phyloP scores from a whole-genome alignment of 352 stramenopile species.

The Chrysophaeum taylorii region DNA sequence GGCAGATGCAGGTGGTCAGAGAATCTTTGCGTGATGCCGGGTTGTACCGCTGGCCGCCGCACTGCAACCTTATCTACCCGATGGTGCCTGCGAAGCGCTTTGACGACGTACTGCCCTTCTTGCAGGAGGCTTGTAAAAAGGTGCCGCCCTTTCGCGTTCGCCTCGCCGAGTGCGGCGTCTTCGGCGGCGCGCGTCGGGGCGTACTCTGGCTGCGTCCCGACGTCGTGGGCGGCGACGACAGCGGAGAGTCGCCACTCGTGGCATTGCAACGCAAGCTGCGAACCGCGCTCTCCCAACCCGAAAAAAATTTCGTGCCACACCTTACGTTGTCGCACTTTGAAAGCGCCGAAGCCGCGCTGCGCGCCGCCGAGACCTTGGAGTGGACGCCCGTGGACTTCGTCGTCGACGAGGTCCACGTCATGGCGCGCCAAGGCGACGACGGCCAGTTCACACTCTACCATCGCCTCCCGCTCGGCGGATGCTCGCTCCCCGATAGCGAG shows the following conservation, averaged over 20 bases:
- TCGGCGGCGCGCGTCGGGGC: neutral
- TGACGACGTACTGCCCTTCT: neutral
- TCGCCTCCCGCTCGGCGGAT: neutral
- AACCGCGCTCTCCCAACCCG: neutral
- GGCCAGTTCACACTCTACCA: neutral
- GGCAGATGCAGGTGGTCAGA: neutral
- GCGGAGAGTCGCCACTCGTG: neutral
- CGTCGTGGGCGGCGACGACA: neutral
- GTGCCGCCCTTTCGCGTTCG: neutral
- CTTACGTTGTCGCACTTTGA: neutral
- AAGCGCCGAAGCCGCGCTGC: neutral
- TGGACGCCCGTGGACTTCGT: neutral
- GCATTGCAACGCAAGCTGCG: neutral
- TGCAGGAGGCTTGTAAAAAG: neutral
- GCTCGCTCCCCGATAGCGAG: neutral
- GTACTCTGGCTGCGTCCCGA: neutral
- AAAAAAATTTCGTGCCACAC: neutral
- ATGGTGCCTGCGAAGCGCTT: neutral
- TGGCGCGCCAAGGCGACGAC: neutral
- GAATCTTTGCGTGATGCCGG: neutral
- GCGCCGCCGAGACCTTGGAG: neutral
- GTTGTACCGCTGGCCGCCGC: slow-evolving; percentile 7
- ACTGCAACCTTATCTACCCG: neutral
- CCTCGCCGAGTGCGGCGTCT: neutral
- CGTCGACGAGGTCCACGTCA: neutral